phyloP scores from a whole-genome alignment of 345 rosid species.

The Lepidium sativum region DNA sequence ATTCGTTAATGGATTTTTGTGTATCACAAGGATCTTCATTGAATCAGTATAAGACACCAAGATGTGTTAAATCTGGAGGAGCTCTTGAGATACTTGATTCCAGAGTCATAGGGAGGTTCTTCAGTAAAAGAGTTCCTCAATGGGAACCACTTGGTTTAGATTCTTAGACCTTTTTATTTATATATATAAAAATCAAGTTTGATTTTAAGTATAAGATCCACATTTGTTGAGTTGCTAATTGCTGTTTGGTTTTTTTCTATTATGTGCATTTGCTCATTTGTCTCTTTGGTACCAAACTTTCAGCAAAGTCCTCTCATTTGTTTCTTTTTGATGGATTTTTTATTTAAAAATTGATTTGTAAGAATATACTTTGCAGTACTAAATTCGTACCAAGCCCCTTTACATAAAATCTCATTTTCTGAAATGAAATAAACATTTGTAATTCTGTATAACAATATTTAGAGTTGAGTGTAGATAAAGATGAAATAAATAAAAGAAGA shows the following conservation, averaged over 20 bases:
- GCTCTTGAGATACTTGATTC: slow-evolving; percentile 62
- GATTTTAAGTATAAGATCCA: slow-evolving; percentile 9
- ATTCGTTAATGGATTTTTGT: slow-evolving; percentile 79
- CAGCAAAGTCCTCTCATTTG: slow-evolving; percentile 16
- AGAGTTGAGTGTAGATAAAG: background rate
- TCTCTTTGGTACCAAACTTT: slow-evolving; percentile 26
- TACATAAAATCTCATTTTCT: background rate
- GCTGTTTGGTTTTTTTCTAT: background rate
- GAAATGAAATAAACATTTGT: background rate
- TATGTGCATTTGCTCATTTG: background rate
- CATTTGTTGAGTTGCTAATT: slow-evolving; percentile 18
- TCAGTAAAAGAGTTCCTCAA: slow-evolving; percentile 50
- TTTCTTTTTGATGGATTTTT: background rate
- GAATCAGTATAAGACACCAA: slow-evolving; percentile 91
- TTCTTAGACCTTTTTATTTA: slow-evolving; percentile 5
- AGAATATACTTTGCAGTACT: slow-evolving; percentile 3
- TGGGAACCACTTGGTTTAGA: slow-evolving; percentile 66
- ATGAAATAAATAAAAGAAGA: background rate
- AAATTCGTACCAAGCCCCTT: background rate
- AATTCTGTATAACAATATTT: background rate
- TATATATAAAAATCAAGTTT: background rate
- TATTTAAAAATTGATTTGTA: background rate
- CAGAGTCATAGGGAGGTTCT: slow-evolving; percentile 55
- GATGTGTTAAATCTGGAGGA: slow-evolving; percentile 67
- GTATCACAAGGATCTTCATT: slow-evolving; percentile 83